Base-by-base conservation (phyloP, 2,329 filamentous ascomycete genomes). In the Hymenoscyphus linearis region DNA sequence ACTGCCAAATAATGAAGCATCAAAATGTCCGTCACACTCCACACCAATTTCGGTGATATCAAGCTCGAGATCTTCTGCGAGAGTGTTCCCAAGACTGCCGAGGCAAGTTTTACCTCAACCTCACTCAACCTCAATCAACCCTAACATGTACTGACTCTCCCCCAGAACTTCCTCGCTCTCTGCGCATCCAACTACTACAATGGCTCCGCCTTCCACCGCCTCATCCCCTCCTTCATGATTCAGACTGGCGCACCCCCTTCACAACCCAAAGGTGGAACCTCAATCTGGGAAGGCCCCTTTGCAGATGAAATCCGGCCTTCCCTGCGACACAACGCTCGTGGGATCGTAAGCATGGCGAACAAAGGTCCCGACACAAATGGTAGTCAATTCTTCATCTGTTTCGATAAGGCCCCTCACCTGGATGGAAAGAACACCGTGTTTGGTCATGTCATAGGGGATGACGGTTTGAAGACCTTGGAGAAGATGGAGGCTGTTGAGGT, bases 1-100 rank as follows among this genome's bases (percentile, higher is more conserved):
- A n/a, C 55, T n/a, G 35, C 58, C 10, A 62, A 60, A 67, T 64
- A 62, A 59, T 60, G 18, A 53, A 50, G 36, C 25, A 25, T 55
- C 68, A 71, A 47, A 67, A 87, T 88, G 85, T 87, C 85, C 13
- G 83, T 87, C 65, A 87, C 85, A 12, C 83, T 99, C 14, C 92
- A 97, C 76, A 99, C 95, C 56, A 90, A 87, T 57, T 83, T 89
- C 58, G 95, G 95, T 73, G 88, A 95, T 76, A 82, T 99, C 74
- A 99, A 98, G 78, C 85, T 98, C 70, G 95, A 98, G 76, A 81
- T 99, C 67, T 98, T 97, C 78, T 98, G 93, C 79, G 91, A 97
- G 75, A 88, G 90, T 69, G 91, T 96, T 35, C 95, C 95, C 65
- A 93, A 93, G 75, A 96, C 95, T 0, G 89, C 92, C 65, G 90